Conservation (phyloP, 2,329 filamentous ascomycete genomes). For the Berkeleyomyces rouxiae region DNA sequence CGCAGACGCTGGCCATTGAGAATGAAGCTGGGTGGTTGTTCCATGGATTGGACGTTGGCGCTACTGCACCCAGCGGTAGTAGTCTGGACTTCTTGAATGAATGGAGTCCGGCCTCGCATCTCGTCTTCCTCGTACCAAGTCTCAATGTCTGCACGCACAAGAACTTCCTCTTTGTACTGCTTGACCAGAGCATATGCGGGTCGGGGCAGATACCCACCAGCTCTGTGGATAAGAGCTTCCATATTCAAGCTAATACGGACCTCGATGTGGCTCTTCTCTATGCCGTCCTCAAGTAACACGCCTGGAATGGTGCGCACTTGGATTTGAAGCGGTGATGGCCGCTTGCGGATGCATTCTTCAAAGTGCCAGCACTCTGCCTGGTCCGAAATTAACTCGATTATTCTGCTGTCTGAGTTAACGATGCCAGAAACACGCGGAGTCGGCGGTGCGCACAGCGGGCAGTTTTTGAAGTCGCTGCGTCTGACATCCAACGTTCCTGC, state of each 20-base stretch:
- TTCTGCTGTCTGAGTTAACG: conserved; percentile 3
- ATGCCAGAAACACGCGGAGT: conserved; percentile 2
- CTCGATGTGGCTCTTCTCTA: conserved; percentile 1
- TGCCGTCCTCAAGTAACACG: background rate
- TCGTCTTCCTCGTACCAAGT: conserved; percentile 3
- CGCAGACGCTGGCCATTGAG: conserved; percentile 13
- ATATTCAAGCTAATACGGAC: conserved; percentile 15
- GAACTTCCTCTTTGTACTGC: background rate
- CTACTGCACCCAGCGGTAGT: background rate
- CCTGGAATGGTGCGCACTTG: background rate
- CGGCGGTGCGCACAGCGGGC: conserved; percentile 1
- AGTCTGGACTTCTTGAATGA: conserved; percentile 3
- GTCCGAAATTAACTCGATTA: conserved; percentile 11
- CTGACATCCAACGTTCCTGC: background rate
- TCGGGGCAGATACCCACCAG: conserved; percentile 13
- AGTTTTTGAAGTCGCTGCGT: background rate
- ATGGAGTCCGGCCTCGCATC: background rate
- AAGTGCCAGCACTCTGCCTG: conserved; percentile 9
- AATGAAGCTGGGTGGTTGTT: conserved; percentile 14
- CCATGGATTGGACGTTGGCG: background rate
- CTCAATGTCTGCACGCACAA: background rate
- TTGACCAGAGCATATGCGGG: background rate
- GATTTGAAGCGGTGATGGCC: conserved; percentile 11
- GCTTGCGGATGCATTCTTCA: conserved; percentile 6
- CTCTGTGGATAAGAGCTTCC: conserved; percentile 14